phyloP scores from a whole-genome alignment of 2,329 filamentous ascomycete genomes.

The Colletotrichum endophyticum region DNA sequence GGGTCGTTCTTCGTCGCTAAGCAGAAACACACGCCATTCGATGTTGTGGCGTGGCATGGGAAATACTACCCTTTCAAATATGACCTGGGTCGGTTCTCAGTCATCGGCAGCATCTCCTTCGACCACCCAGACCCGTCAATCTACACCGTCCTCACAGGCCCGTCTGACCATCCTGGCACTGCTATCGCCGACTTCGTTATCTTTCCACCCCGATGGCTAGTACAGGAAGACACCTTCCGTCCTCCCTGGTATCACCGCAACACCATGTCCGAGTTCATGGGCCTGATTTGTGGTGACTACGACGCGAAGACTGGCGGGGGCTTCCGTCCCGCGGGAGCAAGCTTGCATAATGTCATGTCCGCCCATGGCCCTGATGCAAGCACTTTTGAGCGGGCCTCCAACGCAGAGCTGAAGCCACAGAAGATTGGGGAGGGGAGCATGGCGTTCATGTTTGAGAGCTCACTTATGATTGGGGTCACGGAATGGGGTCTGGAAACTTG shows the following conservation, averaged over 20 bases:
- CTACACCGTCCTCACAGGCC: constrained; percentile 63
- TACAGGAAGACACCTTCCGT: constrained; percentile 61
- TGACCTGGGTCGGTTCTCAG: constrained; percentile 68
- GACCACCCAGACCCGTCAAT: constrained; percentile 72
- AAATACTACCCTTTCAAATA: constrained; percentile 73
- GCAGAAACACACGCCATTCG: constrained; percentile 68
- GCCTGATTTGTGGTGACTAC: constrained; percentile 47
- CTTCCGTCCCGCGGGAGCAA: constrained; percentile 47
- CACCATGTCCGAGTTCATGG: constrained; percentile 54
- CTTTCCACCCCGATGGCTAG: constrained; percentile 66
- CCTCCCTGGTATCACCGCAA: constrained; percentile 64
- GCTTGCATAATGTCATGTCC: constrained; percentile 63
- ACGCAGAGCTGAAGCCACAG: constrained; percentile 44
- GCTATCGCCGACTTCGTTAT: constrained; percentile 64
- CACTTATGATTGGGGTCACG: constrained; percentile 57
- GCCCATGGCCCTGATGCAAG: constrained; percentile 55
- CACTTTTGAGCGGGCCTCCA: constrained; percentile 50
- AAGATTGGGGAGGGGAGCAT: constrained; percentile 50
- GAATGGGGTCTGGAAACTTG: constrained; percentile 56
- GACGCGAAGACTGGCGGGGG: constrained; percentile 52
- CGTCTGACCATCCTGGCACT: constrained; percentile 53
- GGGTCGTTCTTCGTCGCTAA: constrained; percentile 62
- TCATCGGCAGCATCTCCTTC: constrained; percentile 65
- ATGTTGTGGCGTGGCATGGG: constrained; percentile 73
- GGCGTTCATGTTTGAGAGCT: constrained; percentile 57